These are phyloP conservation scores for Nakazawaea holstii DNA, from an alignment of 805 yeast genomes.

Conservation along the genomic window DNA sequence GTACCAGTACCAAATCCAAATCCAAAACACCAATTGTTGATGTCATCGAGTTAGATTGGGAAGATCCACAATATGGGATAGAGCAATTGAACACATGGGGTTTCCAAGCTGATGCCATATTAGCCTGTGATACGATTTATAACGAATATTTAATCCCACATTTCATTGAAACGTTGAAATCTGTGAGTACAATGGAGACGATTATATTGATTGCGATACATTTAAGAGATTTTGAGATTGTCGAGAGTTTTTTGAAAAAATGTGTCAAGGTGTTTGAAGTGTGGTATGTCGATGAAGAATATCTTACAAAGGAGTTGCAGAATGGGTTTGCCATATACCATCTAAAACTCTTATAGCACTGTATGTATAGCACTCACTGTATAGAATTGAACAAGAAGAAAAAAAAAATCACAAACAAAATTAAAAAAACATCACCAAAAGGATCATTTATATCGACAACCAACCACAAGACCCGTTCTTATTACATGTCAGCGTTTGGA, in stretches of 20 bases:
- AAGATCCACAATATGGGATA: constrained; percentile 32
- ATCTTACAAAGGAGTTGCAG: background rate
- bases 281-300: constrained; percentile 26
- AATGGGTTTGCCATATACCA: constrained; percentile 3
- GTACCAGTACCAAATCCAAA: constrained; percentile 5
- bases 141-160: constrained; percentile 52
- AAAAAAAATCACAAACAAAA: background rate
- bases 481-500: constrained; percentile 12
- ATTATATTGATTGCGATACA: constrained; percentile 45
- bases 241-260: constrained; percentile 38
- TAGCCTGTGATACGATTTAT: constrained; percentile 65
- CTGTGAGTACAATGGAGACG: constrained; percentile 28
- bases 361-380: no score
- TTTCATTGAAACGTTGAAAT: constrained; percentile 37
- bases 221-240: constrained; percentile 44
- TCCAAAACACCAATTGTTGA: constrained; percentile 25
- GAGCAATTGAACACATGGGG: constrained; percentile 11
- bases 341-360: background rate
- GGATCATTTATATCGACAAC: no score
- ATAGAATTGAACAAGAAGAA: no score
- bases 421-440: background rate
- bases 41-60: constrained; percentile 61
- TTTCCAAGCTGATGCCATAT: constrained; percentile 36
- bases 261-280: constrained; percentile 28
- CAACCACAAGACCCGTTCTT: no score